Evolutionary conservation across 2,329 filamentous ascomycete species (phyloP), one percentile per base, ranked within the genome.

Genomic region (Alternaria rosae): DNA sequence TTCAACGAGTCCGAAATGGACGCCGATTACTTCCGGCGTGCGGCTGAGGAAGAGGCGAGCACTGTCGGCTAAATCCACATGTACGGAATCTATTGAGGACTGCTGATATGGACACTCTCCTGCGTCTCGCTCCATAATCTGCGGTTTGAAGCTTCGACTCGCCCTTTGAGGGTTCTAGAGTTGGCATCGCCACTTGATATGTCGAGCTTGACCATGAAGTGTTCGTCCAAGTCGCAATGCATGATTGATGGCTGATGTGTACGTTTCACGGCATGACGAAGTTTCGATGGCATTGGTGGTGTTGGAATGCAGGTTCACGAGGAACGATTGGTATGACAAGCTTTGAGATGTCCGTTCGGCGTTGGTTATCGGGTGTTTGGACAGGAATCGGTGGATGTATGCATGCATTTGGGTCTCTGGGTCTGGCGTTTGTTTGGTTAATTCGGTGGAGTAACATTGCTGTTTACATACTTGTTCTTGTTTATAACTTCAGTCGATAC

Each of bases 1-100:
- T 55, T 76, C 1, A 62, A 66, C 9, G 62, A 68, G 20, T 66
- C 70, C 23, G 66, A 71, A 23, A 67, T 61, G 0, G 72, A 76
- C 54, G 75, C 75, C 20, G 78, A 79, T 58, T 79, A 78, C 59
- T 80, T 79, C 67, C 67, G 78, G 10, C 63, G 77, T 2, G 71
- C 70, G 3, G 77, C 76, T 7, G 78, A 79, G 61, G 78, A 79
- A 58, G 78, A 78, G 66, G 76, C 79, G 47, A 78, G 76, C 41
- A 74, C 68, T n/a, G 73, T 79, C 60, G 76, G 71, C 23, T 79
- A 54, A 10, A 20, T 10, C 4, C 12, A 6, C 20, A 30, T 42
- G 23, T 12, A 38, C 17, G 17, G 12, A 20, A 41, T 38, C 25
- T 20, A 17, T 44, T 21, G 43, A 26, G 13, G 26, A 51, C 7